Evolutionary conservation across 2,329 filamentous ascomycete species (phyloP).

Genomic region (Cladosporium colombiae): DNA sequence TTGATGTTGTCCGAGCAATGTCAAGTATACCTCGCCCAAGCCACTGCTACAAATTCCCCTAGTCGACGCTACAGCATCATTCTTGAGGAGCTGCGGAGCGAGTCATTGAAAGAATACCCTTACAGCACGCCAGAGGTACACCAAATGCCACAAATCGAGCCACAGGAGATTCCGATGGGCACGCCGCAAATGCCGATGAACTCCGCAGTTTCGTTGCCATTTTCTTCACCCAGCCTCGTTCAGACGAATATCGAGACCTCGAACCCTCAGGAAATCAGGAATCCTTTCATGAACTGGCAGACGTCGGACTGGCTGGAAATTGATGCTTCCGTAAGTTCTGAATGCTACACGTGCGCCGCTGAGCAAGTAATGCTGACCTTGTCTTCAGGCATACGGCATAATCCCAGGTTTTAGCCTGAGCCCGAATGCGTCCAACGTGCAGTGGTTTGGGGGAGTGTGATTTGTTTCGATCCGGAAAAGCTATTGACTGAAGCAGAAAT

Average conservation of each 20-base stretch:
- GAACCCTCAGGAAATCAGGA: neutral
- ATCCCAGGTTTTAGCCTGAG: conserved; percentile 5
- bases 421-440: conserved; percentile 5
- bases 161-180: neutral
- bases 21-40: conserved; percentile 48
- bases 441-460: conserved; percentile 12
- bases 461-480: neutral
- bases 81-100: conserved; percentile 47
- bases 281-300: conserved; percentile 35
- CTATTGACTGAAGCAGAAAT: neutral
- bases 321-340: conserved; percentile 35
- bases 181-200: neutral
- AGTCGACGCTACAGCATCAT: conserved; percentile 52
- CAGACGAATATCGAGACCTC: neutral
- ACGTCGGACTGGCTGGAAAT: conserved; percentile 40
- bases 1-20: conserved; percentile 49
- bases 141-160: neutral
- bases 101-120: conserved; percentile 27
- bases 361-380: neutral
- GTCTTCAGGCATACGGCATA: conserved; percentile 7
- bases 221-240: neutral
- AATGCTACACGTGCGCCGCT: neutral
- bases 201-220: neutral
- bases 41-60: conserved; percentile 50
- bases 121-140: neutral